These are phyloP conservation scores for Aspergillus neotritici DNA, from an alignment of 2,329 filamentous ascomycete genomes.

Conservation along the genomic window DNA sequence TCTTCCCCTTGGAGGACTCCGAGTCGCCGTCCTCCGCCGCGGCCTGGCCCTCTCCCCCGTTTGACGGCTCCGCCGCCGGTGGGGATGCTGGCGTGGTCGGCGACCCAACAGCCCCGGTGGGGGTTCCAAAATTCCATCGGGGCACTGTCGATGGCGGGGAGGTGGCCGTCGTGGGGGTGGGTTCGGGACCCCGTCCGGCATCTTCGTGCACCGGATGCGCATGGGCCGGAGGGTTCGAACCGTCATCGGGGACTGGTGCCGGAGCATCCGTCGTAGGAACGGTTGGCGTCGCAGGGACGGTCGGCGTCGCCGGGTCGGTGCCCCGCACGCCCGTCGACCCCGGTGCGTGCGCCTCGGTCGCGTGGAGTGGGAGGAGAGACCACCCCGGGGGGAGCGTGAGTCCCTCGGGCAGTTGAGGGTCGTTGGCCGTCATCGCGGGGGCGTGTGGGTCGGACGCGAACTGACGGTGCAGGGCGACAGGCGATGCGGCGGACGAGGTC, in stretches of 20 bases:
- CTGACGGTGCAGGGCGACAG: constrained; percentile 23
- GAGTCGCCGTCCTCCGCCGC: constrained; percentile 9
- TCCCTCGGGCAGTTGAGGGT: constrained; percentile 46
- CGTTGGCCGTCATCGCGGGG: constrained; percentile 35
- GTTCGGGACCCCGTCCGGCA: constrained; percentile 1
- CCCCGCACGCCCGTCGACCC: no score
- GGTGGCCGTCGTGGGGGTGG: constrained; percentile 1
- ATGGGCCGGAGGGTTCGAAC: neutral
- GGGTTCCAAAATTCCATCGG: constrained; percentile 15
- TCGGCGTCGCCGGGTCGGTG: neutral
- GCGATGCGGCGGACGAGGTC: constrained; percentile 14
- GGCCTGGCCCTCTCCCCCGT: neutral
- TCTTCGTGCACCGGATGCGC: constrained; percentile 1
- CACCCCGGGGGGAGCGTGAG: constrained; percentile 49
- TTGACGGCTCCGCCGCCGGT: neutral
- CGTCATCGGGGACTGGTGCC: neutral
- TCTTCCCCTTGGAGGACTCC: constrained; percentile 31
- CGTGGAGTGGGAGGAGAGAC: constrained; percentile 28
- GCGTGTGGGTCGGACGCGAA: constrained; percentile 26
- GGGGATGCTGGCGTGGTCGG: constrained; percentile 4
- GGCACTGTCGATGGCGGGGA: constrained; percentile 6
- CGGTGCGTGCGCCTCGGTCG: constrained; percentile 3
- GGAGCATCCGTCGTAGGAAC: constrained; percentile 2
- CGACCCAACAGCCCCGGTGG: constrained; percentile 6
- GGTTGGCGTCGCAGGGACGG: constrained; percentile 3